Evolutionary conservation across 225 moss, liverwort and hornwort genomes (phyloP).

Genomic region (Asterella californica): DNA sequence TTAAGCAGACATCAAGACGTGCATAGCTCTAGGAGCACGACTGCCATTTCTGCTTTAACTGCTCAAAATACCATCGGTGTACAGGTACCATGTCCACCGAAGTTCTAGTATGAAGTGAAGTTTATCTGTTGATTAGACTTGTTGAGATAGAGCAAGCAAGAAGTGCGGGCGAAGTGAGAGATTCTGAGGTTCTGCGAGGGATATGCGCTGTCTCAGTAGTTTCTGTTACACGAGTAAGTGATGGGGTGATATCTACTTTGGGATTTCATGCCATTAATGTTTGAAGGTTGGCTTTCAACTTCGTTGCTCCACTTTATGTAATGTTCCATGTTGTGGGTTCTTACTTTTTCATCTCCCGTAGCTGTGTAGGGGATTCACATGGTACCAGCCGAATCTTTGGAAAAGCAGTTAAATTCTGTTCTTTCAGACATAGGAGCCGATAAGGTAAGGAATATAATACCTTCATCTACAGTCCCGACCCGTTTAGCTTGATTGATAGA

Average conservation of each 20-base stretch:
- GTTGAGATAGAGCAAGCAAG: not conserved
- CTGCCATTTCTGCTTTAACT: slow-evolving; percentile 70
- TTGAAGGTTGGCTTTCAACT: not conserved
- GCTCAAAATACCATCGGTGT: slow-evolving; percentile 88
- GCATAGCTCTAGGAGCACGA: slow-evolving; percentile 81
- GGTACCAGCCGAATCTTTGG: slow-evolving; percentile 72
- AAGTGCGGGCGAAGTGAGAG: no score
- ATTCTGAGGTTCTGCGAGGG: not conserved
- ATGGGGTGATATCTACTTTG: not conserved
- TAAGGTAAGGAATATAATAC: slow-evolving; percentile 50
- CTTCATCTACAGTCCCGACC: not conserved
- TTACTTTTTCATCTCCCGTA: not conserved
- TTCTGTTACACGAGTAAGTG: not conserved
- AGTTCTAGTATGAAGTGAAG: not conserved
- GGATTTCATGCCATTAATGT: not conserved
- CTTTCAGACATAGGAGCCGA: slow-evolving; percentile 89
- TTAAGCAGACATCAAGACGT: slow-evolving; percentile 89
- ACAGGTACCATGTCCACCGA: slow-evolving; percentile 37
- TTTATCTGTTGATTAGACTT: not conserved
- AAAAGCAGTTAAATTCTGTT: slow-evolving; percentile 74
- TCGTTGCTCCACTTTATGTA: not conserved
- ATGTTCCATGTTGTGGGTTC: not conserved
- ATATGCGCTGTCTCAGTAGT: not conserved
- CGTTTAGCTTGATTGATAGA: not conserved
- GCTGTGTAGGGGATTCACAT: slow-evolving; percentile 69